Base-by-base conservation (phyloP, 148 eudicot species). In the Camellia granthamiana region DNA sequence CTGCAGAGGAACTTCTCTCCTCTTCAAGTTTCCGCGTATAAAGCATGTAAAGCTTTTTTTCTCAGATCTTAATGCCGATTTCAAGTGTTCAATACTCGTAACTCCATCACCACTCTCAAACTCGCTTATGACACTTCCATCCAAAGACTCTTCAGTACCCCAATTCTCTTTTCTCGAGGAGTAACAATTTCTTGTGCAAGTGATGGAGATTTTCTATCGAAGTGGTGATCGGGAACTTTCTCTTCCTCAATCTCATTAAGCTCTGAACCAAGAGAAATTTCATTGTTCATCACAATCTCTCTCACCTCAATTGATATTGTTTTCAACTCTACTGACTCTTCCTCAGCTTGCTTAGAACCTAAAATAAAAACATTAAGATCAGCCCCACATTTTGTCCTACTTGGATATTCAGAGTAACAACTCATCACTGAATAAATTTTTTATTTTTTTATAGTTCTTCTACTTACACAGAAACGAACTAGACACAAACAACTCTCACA, bases 1-100 rank as follows among this genome's bases (percentile, higher is more conserved):
- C 80, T 3, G 98, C 98, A 52, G 94, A 85, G 72, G 99, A 98
- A 83, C 84, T 94, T 49, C 99, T 83, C 85, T 97, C 99, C 80
- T 94, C 98, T 84, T 97, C 99, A 52, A 97, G 83, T 74, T 74
- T 97, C 99, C 0, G 79, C 54, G 58, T 92, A 94, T 75, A 92
- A 69, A 7, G 85, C 89, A 14, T 88, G 88, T 62, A 94, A 79
- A 7, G 90, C 87, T 80, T 97, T 94, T 94, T 61, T 90, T 83
- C 76, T 97, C 97, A 2, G 88, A 61, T 54, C 78, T 87, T 12
- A 97, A 77, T 0, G 87, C 90, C 13, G 84, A 80, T 79, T 88
- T 90, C 62, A 97, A 92, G 67, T 76, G 81, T 58, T 97, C 96
- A 43, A 81, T 56, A 3, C 89, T 81, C 66, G 65, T 68, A 64